phyloP scores from a whole-genome alignment of 495 filamentous ascomycete species.

The Bacidia rubella region DNA sequence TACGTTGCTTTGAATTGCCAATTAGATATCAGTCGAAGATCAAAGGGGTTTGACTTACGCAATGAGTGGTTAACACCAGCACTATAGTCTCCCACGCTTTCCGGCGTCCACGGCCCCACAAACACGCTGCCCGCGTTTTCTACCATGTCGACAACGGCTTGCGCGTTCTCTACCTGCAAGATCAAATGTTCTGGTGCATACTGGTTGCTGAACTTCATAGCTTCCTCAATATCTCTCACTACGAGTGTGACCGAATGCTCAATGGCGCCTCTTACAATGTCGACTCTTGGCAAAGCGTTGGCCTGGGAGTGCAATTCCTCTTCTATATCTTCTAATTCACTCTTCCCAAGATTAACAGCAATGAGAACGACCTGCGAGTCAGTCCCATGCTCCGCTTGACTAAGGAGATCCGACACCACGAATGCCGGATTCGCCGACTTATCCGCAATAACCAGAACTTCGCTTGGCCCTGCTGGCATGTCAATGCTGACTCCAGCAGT shows the following conservation, averaged over 20 bases:
- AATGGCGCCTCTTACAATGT: constrained; percentile 87
- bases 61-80: constrained; percentile 95
- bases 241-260: constrained; percentile 79
- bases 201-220: constrained; percentile 74
- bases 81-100: constrained; percentile 94
- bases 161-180: constrained; percentile 66
- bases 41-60: constrained; percentile 48
- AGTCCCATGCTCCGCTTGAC: constrained; percentile 90
- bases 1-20: constrained; percentile 65
- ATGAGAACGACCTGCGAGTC: constrained; percentile 94
- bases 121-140: constrained; percentile 93
- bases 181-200: constrained; percentile 99
- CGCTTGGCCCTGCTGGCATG: constrained; percentile 95
- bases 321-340: constrained; percentile 65
- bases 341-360: constrained; percentile 62
- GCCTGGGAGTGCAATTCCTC: constrained; percentile 84
- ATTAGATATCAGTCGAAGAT: constrained; percentile 10
- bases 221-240: constrained; percentile 68
- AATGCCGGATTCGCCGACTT: constrained; percentile 80
- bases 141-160: constrained; percentile 59
- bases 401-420: constrained; percentile 85
- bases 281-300: constrained; percentile 72
- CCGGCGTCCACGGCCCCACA: constrained; percentile 88
- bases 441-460: constrained; percentile 95
- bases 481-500: constrained; percentile 90